phyloP scores from a whole-genome alignment of 768 basidiomycete species.

The Suillus alpinus region DNA sequence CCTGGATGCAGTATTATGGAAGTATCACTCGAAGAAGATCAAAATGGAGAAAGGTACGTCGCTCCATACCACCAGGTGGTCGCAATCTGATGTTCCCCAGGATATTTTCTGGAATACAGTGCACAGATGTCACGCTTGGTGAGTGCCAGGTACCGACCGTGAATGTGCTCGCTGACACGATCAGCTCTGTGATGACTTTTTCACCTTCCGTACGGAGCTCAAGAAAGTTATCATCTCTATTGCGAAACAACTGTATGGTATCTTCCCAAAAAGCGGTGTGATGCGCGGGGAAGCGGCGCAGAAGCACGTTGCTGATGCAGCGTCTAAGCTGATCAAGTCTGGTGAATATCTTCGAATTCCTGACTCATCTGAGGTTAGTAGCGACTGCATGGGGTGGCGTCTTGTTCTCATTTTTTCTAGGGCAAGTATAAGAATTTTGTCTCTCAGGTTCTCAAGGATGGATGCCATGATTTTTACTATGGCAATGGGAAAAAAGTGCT shows the following conservation, averaged over 20 bases:
- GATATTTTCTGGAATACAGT: not conserved
- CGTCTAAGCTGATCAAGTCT: too few relatives aligned
- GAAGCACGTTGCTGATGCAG: not conserved
- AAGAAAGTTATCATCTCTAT: not conserved
- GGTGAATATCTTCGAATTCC: too few relatives aligned
- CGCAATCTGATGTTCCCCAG: not conserved
- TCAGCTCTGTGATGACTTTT: not conserved
- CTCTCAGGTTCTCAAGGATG: too few relatives aligned
- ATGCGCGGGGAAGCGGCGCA: not conserved
- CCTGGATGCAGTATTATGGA: not conserved
- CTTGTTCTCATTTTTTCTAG: too few relatives aligned
- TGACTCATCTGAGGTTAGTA: too few relatives aligned
- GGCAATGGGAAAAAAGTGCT: too few relatives aligned
- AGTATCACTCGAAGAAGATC: not conserved
- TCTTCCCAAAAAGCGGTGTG: not conserved
- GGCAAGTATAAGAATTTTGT: too few relatives aligned
- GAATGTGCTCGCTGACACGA: not conserved
- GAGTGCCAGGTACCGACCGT: not conserved
- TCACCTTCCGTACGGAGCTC: not conserved
- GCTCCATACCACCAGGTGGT: not conserved
- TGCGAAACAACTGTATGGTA: not conserved
- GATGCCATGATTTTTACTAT: too few relatives aligned
- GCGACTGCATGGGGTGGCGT: too few relatives aligned
- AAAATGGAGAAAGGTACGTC: not conserved
- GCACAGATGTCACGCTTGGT: not conserved